Evolutionary conservation across 2,329 filamentous ascomycete species (phyloP).

Genomic region (Chaetomium globosum): DNA sequence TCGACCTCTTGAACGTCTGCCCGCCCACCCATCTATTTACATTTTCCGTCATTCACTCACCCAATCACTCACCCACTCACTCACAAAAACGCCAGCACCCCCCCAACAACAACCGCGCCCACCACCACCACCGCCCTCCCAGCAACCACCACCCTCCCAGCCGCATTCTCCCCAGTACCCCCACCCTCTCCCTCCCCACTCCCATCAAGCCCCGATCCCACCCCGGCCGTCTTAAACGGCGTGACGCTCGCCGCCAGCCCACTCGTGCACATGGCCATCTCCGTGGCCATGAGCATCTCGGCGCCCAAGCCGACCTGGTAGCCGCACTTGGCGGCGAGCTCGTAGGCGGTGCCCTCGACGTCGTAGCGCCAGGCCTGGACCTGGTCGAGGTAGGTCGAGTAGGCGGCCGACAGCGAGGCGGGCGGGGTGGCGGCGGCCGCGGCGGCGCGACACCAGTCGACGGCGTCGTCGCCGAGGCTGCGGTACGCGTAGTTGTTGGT

Average conservation of each 20-base stretch:
- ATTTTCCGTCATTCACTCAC: too few relatives aligned
- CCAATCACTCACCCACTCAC: not conserved
- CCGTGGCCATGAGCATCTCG: not conserved
- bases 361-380: not conserved
- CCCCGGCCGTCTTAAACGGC: conserved; percentile 1
- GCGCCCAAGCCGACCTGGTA: not conserved
- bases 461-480: not conserved
- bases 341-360: not conserved
- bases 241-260: not conserved
- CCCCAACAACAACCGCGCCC: not conserved
- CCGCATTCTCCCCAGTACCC: not conserved
- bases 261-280: conserved; percentile 1
- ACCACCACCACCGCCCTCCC: not conserved
- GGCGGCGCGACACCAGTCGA: not conserved
- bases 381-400: not conserved
- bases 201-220: not conserved
- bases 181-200: not conserved
- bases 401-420: not conserved
- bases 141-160: not conserved
- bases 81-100: not conserved
- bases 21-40: too few relatives aligned
- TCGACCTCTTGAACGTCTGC: not conserved
- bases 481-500: not conserved
- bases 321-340: not conserved
- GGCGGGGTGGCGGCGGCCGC: not conserved